Percentiles rank a stretch among this genome's conserved stretches.
phyloP scores from a whole-genome alignment of 768 basidiomycete genomes.

The Gloeophyllum trabeum region DNA sequence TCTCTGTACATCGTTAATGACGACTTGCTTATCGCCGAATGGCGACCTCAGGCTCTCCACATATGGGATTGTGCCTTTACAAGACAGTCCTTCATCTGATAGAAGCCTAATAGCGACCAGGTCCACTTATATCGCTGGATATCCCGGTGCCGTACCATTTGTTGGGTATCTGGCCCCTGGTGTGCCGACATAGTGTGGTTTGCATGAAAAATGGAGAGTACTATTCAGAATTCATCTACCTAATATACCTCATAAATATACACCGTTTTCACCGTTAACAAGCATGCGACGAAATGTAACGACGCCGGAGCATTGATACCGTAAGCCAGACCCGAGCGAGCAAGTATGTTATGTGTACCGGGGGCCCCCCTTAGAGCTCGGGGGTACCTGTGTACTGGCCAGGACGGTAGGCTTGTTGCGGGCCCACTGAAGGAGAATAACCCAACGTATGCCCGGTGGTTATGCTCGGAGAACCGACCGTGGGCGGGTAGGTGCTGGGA shows the following conservation, averaged over 20 bases:
- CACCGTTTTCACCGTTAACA: no score
- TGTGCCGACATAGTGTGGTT: conserved; percentile 5
- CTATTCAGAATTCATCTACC: no score
- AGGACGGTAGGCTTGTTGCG: background rate
- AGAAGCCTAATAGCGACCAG: background rate
- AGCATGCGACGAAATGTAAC: no score
- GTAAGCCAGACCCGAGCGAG: no score
- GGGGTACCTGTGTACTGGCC: conserved; percentile 2
- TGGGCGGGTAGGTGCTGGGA: conserved; percentile 5
- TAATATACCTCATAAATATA: no score
- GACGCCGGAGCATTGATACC: no score
- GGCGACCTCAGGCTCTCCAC: background rate
- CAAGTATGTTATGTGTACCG: no score
- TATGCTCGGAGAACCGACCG: background rate
- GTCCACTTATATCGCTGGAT: no score
- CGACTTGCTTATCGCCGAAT: no score
- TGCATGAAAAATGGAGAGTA: conserved; percentile 2
- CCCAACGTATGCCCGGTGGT: background rate
- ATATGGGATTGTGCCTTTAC: background rate
- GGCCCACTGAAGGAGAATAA: background rate
- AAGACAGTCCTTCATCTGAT: background rate
- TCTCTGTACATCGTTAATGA: no score
- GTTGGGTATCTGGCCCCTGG: conserved; percentile 10
- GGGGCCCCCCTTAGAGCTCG: conserved; percentile 7
- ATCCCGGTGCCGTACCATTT: conserved; percentile 2